A percentile compares a stretch with the other conserved stretches of the same genome.
Evolutionary conservation across 768 basidiomycete species (phyloP).

Genomic region (Pholiota molesta): DNA sequence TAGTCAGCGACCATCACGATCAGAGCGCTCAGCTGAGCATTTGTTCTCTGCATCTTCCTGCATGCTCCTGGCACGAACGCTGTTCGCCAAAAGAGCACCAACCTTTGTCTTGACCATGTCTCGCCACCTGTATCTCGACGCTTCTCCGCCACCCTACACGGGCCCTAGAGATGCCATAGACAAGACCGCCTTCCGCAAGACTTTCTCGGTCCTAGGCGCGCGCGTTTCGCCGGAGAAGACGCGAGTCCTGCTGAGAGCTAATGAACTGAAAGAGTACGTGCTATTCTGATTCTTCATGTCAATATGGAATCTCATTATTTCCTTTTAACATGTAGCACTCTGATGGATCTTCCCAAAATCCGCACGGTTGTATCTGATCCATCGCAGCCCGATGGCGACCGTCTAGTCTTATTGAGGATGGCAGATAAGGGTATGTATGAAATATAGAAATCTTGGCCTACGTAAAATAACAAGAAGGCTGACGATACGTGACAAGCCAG

Average conservation of each 20-base stretch:
- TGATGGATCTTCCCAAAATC: constrained; percentile 73
- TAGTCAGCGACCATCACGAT: not conserved
- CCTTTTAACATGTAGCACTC: constrained; percentile 40
- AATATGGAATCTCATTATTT: constrained; percentile 1
- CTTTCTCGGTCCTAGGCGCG: constrained; percentile 68
- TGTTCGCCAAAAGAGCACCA: constrained; percentile 10
- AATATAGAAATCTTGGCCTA: not conserved
- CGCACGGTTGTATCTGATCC: constrained; percentile 60
- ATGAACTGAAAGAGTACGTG: constrained; percentile 61
- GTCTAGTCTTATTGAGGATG: constrained; percentile 70
- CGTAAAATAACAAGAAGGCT: constrained; percentile 6
- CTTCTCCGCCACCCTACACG: constrained; percentile 46
- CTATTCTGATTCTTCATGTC: not conserved
- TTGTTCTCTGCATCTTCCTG: constrained; percentile 2
- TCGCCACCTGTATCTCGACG: constrained; percentile 40
- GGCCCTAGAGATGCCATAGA: constrained; percentile 60
- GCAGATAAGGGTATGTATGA: constrained; percentile 55
- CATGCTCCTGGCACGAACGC: constrained; percentile 19
- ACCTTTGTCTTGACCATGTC: constrained; percentile 32
- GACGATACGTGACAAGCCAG: constrained; percentile 52
- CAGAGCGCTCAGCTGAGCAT: no score
- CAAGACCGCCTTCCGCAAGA: constrained; percentile 63
- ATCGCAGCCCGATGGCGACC: constrained; percentile 47
- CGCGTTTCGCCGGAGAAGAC: constrained; percentile 62
- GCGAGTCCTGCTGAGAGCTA: constrained; percentile 56